These are phyloP conservation scores for Pezicula radicicola DNA, from an alignment of 2,329 filamentous ascomycete species.

Conservation along the genomic window DNA sequence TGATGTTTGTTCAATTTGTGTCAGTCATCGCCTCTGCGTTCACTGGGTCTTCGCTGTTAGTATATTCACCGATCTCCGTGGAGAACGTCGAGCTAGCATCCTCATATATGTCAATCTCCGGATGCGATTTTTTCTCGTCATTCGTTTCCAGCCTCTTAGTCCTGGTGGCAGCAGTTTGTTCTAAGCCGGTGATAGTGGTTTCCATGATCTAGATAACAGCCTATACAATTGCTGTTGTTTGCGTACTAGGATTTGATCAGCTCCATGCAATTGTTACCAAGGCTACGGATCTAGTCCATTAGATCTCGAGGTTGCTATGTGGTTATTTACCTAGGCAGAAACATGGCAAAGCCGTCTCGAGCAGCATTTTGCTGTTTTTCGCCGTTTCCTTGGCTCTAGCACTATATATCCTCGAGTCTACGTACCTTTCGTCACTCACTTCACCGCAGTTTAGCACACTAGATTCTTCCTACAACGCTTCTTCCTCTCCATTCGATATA, in stretches of 20 bases:
- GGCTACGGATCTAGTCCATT: conserved; percentile 2
- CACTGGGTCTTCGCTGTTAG: conserved; percentile 15
- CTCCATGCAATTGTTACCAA: conserved; percentile 6
- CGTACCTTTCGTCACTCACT: no score
- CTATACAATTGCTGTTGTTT: conserved; percentile 10
- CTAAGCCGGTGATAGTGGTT: conserved; percentile 12
- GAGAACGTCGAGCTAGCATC: conserved; percentile 5
- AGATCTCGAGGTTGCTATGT: neutral
- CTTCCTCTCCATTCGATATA: no score
- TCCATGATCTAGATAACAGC: conserved; percentile 14
- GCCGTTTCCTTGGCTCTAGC: no score
- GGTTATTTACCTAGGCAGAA: no score
- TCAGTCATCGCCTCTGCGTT: conserved; percentile 12
- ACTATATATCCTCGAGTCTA: no score
- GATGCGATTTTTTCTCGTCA: conserved; percentile 8
- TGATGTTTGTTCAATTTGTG: conserved; percentile 11
- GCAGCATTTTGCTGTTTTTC: no score
- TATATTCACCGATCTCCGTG: conserved; percentile 18
- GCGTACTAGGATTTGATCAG: conserved; percentile 8
- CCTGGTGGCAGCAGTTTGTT: conserved; percentile 9
- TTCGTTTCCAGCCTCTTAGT: conserved; percentile 10
- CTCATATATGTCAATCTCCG: conserved; percentile 5
- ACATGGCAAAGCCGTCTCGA: no score
- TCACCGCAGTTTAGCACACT: no score
- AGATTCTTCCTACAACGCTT: no score